Evolutionary conservation across 768 basidiomycete genomes (phyloP), one percentile per base, ranked within the genome.

Genomic region (Pleurotus eryngii): DNA sequence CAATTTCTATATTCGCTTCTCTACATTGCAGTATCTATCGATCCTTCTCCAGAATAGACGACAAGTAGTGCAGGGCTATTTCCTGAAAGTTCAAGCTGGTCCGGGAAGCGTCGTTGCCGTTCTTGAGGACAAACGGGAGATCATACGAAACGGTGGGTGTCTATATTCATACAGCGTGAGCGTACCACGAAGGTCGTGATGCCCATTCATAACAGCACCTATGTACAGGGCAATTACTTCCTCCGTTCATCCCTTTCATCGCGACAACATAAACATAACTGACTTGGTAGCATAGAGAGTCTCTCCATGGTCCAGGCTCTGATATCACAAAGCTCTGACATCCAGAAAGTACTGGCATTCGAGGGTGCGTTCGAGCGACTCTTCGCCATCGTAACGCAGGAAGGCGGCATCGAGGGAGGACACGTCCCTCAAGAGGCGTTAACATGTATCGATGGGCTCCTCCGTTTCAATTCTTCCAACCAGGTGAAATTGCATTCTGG

Each of bases 351-450:
- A 27, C 84, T 98, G 46, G 94, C 95, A 0, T 99, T 99, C 64
- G 94, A 95, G 63, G 95, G 97, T 17, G 92, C 91, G 1, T 98
- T 99, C 65, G 97, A 99, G 75, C 92, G 89, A 67, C 80, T 99
- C 27, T 94, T 98, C 74, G 86, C 86, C 56, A 94, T 91, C 48
- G 82, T 98, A 59, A 80, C 83, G 7, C 81, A 84, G 60, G 96
- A 98, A 70, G 92, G 94, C 18, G 97, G 97, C 0, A 78, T 95
- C 20, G 95, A 98, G 63, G 95, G 95, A 14, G 94, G 94, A 8
- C 79, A 89, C 55, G 87, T 91, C 43, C 85, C 91, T 0, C 87
- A 90, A 62, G 88, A 94, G 62, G 91, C 92, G n/a, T 74, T 99
- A 57, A 78, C 82, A 15, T 94, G 91, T 61, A 83, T 94, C 14